Conservation (phyloP, 495 filamentous ascomycete species). For the Penicillium riverlandense region DNA sequence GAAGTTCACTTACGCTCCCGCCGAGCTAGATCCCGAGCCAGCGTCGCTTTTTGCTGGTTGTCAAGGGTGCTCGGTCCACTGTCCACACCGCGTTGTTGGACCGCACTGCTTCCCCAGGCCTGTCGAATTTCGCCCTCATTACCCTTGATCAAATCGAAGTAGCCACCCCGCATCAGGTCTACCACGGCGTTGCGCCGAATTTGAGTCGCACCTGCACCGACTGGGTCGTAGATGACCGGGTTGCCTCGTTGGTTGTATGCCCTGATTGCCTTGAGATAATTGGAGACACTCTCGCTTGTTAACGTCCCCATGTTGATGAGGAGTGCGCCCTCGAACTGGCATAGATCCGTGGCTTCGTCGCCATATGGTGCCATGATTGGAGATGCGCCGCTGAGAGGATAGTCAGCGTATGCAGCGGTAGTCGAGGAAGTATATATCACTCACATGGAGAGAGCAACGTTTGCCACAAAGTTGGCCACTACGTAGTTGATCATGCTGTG, state of each 20-base stretch:
- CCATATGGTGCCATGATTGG: constrained; percentile 92
- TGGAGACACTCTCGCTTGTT: constrained; percentile 58
- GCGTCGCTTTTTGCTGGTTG: constrained; percentile 44
- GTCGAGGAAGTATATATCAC: background rate
- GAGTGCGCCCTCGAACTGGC: constrained; percentile 55
- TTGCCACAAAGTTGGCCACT: constrained; percentile 89
- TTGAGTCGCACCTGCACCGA: constrained; percentile 79
- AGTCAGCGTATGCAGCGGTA: constrained; percentile 4
- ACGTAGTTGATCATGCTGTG: constrained; percentile 98
- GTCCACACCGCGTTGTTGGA: constrained; percentile 86
- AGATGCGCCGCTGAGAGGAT: constrained; percentile 54
- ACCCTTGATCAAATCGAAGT: constrained; percentile 86
- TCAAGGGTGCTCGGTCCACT: constrained; percentile 53
- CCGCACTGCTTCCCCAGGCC: constrained; percentile 45
- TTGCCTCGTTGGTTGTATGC: constrained; percentile 73
- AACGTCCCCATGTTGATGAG: constrained; percentile 96
- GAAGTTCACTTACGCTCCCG: constrained; percentile 42
- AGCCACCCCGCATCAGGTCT: constrained; percentile 63
- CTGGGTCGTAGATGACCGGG: constrained; percentile 82
- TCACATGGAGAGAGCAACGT: constrained; percentile 71
- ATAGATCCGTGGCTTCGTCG: constrained; percentile 74
- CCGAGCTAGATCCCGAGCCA: constrained; percentile 59
- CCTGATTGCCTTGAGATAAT: constrained; percentile 57
- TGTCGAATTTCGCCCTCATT: constrained; percentile 86
- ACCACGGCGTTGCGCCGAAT: constrained; percentile 64